A percentile compares a stretch with the other conserved stretches of the same genome.
Evolutionary conservation across 768 basidiomycete genomes (phyloP).

Genomic region (Leccinellum albellum): DNA sequence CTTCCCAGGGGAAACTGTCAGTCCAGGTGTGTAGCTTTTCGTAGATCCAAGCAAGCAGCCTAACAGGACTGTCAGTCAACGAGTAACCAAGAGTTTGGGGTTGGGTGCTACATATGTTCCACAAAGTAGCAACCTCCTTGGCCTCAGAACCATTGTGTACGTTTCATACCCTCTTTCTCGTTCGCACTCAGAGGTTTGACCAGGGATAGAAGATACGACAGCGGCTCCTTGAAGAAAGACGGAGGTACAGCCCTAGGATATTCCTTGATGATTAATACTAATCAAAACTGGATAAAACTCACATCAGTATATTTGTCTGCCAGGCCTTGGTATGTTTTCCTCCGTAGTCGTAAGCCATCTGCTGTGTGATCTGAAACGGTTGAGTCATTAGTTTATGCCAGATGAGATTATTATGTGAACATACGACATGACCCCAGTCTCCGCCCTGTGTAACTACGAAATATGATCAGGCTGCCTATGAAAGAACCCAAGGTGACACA

Average conservation of each 20-base stretch:
- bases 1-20: constrained; percentile 52
- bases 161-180: constrained; percentile 25
- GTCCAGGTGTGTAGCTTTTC: constrained; percentile 49
- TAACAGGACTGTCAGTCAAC: constrained; percentile 55
- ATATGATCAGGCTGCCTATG: not conserved
- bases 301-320: constrained; percentile 50
- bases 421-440: constrained; percentile 44
- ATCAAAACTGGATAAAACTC: constrained; percentile 11
- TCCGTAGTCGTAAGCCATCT: constrained; percentile 35
- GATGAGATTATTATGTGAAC: not conserved
- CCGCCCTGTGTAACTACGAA: constrained; percentile 45
- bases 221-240: constrained; percentile 19
- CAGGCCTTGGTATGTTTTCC: constrained; percentile 45
- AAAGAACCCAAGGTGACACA: not conserved
- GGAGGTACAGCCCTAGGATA: constrained; percentile 24
- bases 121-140: constrained; percentile 30
- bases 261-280: not conserved
- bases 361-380: constrained; percentile 30
- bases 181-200: constrained; percentile 25
- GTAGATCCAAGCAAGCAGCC: constrained; percentile 51
- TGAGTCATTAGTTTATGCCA: not conserved
- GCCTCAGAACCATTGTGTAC: constrained; percentile 15
- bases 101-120: constrained; percentile 38
- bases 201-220: constrained; percentile 26
- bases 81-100: constrained; percentile 54